Conservation (phyloP, 768 basidiomycete genomes). For the Boletus tomentosulus region DNA sequence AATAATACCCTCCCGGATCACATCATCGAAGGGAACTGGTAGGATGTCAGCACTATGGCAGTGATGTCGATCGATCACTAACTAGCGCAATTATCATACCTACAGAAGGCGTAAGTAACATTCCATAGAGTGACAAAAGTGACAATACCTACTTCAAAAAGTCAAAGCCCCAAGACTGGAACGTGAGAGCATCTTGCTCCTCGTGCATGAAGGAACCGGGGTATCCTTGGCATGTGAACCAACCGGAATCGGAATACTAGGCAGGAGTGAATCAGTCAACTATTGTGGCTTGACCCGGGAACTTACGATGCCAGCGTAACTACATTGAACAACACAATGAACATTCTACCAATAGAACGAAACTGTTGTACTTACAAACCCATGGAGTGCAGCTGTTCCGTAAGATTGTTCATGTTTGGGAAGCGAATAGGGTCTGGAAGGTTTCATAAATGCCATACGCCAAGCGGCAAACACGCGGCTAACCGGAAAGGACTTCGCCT, state of each 20-base stretch:
- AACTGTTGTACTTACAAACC: slow-evolving; percentile 44
- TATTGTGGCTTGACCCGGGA: neutral
- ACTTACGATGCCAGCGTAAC: slow-evolving; percentile 59
- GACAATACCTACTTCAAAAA: slow-evolving; percentile 47
- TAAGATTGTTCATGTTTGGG: slow-evolving; percentile 53
- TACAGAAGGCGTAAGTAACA: slow-evolving; percentile 17
- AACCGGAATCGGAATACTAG: slow-evolving; percentile 65
- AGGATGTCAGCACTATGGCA: neutral
- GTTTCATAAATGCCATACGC: neutral
- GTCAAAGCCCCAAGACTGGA: slow-evolving; percentile 62
- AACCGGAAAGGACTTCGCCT: slow-evolving; percentile 55
- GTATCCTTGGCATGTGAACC: slow-evolving; percentile 59
- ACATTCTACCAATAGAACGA: neutral
- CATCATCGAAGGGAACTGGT: slow-evolving; percentile 52
- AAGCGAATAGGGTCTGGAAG: slow-evolving; percentile 45
- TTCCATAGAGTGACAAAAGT: neutral
- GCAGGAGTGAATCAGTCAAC: neutral
- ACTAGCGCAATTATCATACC: slow-evolving; percentile 62
- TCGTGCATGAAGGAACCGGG: slow-evolving; percentile 64
- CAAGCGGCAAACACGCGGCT: slow-evolving; percentile 8
- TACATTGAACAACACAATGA: slow-evolving; percentile 18
- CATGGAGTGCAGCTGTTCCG: slow-evolving; percentile 48
- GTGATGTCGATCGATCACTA: slow-evolving; percentile 6
- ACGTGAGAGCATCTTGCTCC: slow-evolving; percentile 53
- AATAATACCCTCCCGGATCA: slow-evolving; percentile 49